These are phyloP conservation scores for Sporisorium scitamineum DNA, from an alignment of 1,284 basidiomycete species.

Conservation along the genomic window DNA sequence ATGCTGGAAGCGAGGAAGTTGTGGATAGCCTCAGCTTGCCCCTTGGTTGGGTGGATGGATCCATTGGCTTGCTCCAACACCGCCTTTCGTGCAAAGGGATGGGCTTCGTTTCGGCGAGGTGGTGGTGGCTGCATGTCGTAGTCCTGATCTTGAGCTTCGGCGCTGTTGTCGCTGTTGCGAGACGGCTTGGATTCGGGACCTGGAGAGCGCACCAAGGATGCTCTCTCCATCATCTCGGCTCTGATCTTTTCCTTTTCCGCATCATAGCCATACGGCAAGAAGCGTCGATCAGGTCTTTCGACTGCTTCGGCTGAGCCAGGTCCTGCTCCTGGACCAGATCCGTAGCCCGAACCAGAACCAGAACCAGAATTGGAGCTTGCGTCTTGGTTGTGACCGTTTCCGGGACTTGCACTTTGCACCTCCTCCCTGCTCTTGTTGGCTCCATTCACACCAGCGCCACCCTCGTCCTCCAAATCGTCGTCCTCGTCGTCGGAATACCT, in stretches of 20 bases:
- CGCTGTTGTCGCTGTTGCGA: neutral
- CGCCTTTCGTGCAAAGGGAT: conserved; percentile 31
- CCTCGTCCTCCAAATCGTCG: conserved; percentile 46
- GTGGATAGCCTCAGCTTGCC: conserved; percentile 42
- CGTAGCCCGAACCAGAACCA: conserved; percentile 31
- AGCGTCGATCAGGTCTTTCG: conserved; percentile 25
- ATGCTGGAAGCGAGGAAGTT: conserved; percentile 46
- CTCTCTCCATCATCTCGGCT: conserved; percentile 48
- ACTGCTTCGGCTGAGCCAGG: conserved; percentile 21
- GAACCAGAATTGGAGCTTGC: conserved; percentile 38
- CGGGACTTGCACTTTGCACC: conserved; percentile 25
- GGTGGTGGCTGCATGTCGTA: conserved; percentile 41
- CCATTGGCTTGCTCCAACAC: conserved; percentile 25
- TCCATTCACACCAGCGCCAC: conserved; percentile 5
- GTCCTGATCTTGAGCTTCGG: conserved; percentile 16
- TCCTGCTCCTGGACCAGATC: conserved; percentile 21
- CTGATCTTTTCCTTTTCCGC: conserved; percentile 39
- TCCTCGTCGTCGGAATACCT: conserved; percentile 63
- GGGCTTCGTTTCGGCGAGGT: conserved; percentile 38
- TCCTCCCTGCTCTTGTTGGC: conserved; percentile 27
- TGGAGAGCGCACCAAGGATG: conserved; percentile 47
- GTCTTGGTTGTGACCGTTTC: conserved; percentile 23
- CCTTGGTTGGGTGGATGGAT: conserved; percentile 31
- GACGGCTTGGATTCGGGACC: conserved; percentile 17
- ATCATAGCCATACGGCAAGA: conserved; percentile 49